These are phyloP conservation scores for Botrytis galanthina DNA, from an alignment of 2,329 filamentous ascomycete species.

Conservation along the genomic window DNA sequence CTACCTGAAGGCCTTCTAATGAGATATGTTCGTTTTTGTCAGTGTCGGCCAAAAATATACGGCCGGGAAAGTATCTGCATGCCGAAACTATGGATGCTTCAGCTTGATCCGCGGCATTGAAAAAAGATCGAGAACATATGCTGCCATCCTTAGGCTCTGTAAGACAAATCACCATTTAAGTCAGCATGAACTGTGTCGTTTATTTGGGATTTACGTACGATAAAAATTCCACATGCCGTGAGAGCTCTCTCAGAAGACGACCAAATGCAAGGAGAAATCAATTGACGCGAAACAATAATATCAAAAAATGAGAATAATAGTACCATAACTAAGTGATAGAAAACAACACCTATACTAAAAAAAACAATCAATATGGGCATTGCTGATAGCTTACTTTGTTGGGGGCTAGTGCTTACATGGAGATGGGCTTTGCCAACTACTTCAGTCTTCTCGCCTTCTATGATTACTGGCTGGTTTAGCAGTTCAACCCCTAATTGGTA, in stretches of 20 bases:
- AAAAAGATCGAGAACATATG: not conserved
- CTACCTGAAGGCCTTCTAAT: not conserved
- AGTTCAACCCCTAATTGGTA: rapidly evolving
- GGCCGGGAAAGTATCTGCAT: not conserved
- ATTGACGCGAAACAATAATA: not conserved
- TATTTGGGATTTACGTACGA: not conserved
- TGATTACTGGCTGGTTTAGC: not conserved
- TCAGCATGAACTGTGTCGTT: not conserved
- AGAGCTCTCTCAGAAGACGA: not conserved
- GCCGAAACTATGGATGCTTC: not conserved
- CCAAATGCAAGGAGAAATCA: not conserved
- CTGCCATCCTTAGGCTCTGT: too few relatives aligned
- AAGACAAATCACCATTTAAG: not conserved
- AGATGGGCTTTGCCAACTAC: not conserved
- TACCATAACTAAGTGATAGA: not conserved
- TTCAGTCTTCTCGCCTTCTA: not conserved
- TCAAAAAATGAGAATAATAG: not conserved
- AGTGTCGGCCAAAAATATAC: too few relatives aligned
- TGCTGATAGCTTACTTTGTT: too few relatives aligned
- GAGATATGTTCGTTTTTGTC: not conserved
- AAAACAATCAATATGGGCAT: not conserved
- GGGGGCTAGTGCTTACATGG: not conserved
- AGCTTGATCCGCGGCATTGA: not conserved
- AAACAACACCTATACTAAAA: too few relatives aligned
- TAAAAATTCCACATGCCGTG: not conserved